Base-by-base conservation (phyloP, 139 green algal genomes). In the Haematococcus lacustris region DNA sequence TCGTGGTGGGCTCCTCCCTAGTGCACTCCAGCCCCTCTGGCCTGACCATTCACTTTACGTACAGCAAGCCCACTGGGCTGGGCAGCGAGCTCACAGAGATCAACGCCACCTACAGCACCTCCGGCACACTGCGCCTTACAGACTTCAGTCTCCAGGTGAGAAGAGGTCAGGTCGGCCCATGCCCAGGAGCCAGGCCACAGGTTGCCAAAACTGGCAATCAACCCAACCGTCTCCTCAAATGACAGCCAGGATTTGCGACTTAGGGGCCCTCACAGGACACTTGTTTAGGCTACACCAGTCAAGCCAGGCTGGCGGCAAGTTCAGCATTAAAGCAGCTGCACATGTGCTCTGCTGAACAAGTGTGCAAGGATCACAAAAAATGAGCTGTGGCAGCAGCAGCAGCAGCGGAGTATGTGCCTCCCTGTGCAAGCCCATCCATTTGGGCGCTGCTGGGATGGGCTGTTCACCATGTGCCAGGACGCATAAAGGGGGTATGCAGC, bases 141-240 rank as follows among this genome's bases (percentile, higher is more conserved):
- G 86, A 88, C 53, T 97, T 97, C 76, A 84, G 83, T 3, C 76
- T 98, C 72, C 93, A 98, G 88, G 91, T 90, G 34, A 32, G 84
- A 1, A 13, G 47, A 57, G 23, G 57, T 25, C 5, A 7, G 57
- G 17, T 35, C 17, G 17, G 32, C 17, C 57, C n/a, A 25, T 30
- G 23, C 17, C 57, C 5, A 30, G 32, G 57, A 9, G 57, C 4
- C 13, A 57, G 47, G 17, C 47, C 47, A 13, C 21, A 21, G 13
- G 47, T 57, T n/a, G 17, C 47, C 47, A 57, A 21, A 13, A 57
- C 13, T 57, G 47, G 13, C 47, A 57, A 57, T n/a, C 47, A 13
- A 28, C 21, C 13, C 21, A 13, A 28, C 21, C 13, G 21, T 57
- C 21, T n/a, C 47, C 47, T 57, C 13, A 57, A 21, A 57, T 57